Percentiles rank a stretch among this genome's conserved stretches.
phyloP scores from a whole-genome alignment of 768 basidiomycete species.

The Hypsizygus marmoreus region DNA sequence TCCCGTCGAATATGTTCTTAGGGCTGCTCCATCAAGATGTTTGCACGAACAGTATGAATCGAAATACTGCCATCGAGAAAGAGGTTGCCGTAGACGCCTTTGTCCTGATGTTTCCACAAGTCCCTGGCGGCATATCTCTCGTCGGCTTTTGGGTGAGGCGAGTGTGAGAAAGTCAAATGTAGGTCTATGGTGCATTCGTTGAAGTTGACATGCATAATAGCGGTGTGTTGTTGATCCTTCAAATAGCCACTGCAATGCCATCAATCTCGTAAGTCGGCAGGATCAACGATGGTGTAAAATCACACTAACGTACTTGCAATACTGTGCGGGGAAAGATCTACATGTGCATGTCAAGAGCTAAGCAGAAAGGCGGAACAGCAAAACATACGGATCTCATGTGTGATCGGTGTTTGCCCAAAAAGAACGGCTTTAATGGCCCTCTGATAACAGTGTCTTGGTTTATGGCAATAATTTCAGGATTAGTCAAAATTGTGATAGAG shows the following conservation, averaged over 20 bases:
- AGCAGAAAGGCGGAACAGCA: neutral
- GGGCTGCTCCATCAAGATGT: slow-evolving; percentile 27
- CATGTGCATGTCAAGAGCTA: slow-evolving; percentile 41
- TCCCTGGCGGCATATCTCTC: slow-evolving; percentile 28
- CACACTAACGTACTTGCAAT: slow-evolving; percentile 43
- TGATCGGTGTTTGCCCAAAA: slow-evolving; percentile 56
- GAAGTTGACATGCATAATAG: slow-evolving; percentile 32
- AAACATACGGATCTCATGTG: slow-evolving; percentile 26
- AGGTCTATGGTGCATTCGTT: slow-evolving; percentile 28
- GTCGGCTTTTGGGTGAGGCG: slow-evolving; percentile 25
- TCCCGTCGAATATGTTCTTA: slow-evolving; percentile 4
- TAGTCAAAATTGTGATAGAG: slow-evolving; percentile 45
- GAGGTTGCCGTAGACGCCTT: slow-evolving; percentile 22
- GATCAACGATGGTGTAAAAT: neutral
- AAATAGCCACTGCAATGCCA: slow-evolving; percentile 21
- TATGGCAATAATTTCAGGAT: slow-evolving; percentile 56
- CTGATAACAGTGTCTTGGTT: slow-evolving; percentile 54
- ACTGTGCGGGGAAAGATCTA: slow-evolving; percentile 51
- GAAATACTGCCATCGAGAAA: slow-evolving; percentile 28
- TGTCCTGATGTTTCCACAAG: slow-evolving; percentile 30
- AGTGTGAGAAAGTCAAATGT: slow-evolving; percentile 29
- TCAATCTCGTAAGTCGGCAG: neutral
- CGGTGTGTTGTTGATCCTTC: slow-evolving; percentile 27
- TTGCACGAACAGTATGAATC: slow-evolving; percentile 29
- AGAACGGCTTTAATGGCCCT: slow-evolving; percentile 53